Evolutionary conservation across 2,329 filamentous ascomycete species (phyloP), one percentile per base, ranked within the genome.

Genomic region (Thielaviopsis ethacetica): DNA sequence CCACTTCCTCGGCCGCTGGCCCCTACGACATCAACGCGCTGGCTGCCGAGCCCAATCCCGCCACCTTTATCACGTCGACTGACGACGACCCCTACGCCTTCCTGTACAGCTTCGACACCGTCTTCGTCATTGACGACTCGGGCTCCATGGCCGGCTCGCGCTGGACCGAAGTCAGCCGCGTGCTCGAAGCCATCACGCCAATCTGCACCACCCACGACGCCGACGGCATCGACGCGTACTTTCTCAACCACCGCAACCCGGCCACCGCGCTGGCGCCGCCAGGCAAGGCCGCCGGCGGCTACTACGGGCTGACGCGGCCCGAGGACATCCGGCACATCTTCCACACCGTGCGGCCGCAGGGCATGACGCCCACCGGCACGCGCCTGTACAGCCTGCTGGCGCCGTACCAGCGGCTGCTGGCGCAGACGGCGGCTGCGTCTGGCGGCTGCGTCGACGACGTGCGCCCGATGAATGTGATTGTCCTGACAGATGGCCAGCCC

Each of bases 121-220:
- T 91, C 59, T 91, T 97, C 68, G 72, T 97, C 1, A 88, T 97
- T 67, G 91, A 97, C 68, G 91, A 97, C 73, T 90, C 85, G n/a
- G 81, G 82, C 5, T 91, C 85, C 65, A 97, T 97, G 91, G 74
- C 75, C 1, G 88, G 85, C 17, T 67, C 73, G n/a, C 79, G 77
- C 22, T 97, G 91, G 91, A 70, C 72, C 13, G 87, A 96, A 69
- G 87, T 88, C 0, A 72, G 77, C 26, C 73, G 78, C 9, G 88
- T 86, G 1, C 78, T 97, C 1, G 72, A 77, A 34, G 76, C 81
- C 54, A 90, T 97, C 66, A 80, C 88, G 0, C 88, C 88, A 0
- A 85, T 95, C 66, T 94, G 91, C 71, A 87, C 88, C 0, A 69
- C 75, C 3, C 83, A 87, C 69, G 91, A 97, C 68, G 72, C 75